These are phyloP conservation scores for Eutrema salsugineum DNA, from an alignment of 441 rosid species.

Conservation along the genomic window DNA sequence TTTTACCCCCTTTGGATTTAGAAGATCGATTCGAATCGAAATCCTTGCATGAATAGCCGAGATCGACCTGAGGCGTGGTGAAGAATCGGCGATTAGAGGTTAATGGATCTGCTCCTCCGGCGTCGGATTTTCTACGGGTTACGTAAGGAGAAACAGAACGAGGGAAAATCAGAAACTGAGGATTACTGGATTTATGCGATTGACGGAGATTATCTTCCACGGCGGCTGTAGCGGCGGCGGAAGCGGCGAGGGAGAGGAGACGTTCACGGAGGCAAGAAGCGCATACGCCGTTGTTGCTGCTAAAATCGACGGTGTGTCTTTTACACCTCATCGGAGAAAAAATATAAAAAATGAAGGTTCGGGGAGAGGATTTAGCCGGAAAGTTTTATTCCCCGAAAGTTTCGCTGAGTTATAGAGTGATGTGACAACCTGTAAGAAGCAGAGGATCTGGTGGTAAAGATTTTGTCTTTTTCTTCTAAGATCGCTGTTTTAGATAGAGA, in stretches of 20 bases:
- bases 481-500: constrained; percentile 16
- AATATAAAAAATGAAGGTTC: background rate
- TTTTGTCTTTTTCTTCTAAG: constrained; percentile 27
- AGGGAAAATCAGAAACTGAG: constrained; percentile 56
- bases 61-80: constrained; percentile 65
- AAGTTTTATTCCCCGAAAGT: background rate
- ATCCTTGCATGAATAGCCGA: constrained; percentile 27
- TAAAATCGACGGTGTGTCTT: constrained; percentile 60
- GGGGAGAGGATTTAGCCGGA: background rate
- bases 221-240: constrained; percentile 43
- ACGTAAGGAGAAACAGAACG: constrained; percentile 86
- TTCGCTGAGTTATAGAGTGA: constrained; percentile 12
- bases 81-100: constrained; percentile 36
- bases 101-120: constrained; percentile 19
- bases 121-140: constrained; percentile 60
- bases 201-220: constrained; percentile 12
- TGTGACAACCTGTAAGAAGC: constrained; percentile 29
- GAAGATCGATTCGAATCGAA: constrained; percentile 14
- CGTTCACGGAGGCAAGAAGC: constrained; percentile 89
- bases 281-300: constrained; percentile 77
- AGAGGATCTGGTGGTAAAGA: constrained; percentile 19
- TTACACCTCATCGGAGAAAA: constrained; percentile 68
- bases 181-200: constrained; percentile 24
- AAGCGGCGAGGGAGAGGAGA: constrained; percentile 56
- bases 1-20: constrained; percentile 31